Percentiles rank a stretch among this genome's conserved stretches.
These are phyloP conservation scores for Cladosporium sphaerospermum DNA, from an alignment of 2,329 filamentous ascomycete genomes.

Conservation along the genomic window DNA sequence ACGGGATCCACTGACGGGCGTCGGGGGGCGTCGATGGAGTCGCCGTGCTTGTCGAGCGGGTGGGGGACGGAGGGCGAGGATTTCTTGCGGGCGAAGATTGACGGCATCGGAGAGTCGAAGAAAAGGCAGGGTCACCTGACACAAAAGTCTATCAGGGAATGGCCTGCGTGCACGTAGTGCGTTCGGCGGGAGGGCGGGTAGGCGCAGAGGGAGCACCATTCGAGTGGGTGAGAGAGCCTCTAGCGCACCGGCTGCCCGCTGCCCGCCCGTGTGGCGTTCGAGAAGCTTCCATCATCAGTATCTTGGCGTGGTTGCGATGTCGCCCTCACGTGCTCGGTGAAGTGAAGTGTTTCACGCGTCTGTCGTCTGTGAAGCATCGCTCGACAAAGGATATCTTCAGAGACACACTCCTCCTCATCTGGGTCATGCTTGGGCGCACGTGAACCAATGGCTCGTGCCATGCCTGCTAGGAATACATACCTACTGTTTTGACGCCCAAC, in stretches of 20 bases:
- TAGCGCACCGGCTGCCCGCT: too few species aligned
- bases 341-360: too few species aligned
- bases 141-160: conserved; percentile 8
- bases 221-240: too few species aligned
- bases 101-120: conserved; percentile 13
- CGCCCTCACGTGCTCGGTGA: too few species aligned
- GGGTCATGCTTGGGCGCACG: too few species aligned
- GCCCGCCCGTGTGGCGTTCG: background rate
- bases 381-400: too few species aligned
- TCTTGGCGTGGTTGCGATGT: too few species aligned
- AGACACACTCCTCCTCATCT: too few species aligned
- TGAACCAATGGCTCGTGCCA: too few species aligned
- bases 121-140: conserved; percentile 7
- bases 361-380: too few species aligned
- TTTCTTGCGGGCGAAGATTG: conserved; percentile 20
- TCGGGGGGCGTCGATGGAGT: conserved; percentile 3
- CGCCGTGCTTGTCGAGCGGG: conserved; percentile 2
- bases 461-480: too few species aligned
- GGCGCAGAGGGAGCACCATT: background rate
- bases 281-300: background rate
- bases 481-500: too few species aligned
- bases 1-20: conserved; percentile 8
- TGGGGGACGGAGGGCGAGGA: conserved; percentile 13
- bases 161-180: conserved; percentile 1
- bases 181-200: background rate